These are phyloP conservation scores for Actinomortierella wolfii DNA, from an alignment of 371 early-diverging fungal genomes.

Conservation along the genomic window DNA sequence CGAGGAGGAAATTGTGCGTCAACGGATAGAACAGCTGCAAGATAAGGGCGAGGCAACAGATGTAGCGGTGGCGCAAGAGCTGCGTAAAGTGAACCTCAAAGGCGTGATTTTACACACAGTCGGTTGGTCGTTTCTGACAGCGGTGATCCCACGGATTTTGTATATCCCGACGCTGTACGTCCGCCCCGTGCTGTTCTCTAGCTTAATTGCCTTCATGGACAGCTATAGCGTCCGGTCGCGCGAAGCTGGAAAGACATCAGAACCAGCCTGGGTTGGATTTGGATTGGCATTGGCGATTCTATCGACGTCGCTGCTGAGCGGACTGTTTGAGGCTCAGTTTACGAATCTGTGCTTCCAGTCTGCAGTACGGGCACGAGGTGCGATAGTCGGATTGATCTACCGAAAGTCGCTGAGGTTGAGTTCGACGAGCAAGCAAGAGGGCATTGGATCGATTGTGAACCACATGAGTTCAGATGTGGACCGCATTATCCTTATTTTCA, in stretches of 20 bases:
- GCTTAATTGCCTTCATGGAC: conserved; percentile 70
- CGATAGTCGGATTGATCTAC: conserved; percentile 83
- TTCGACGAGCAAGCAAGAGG: conserved; percentile 76
- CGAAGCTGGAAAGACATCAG: conserved; percentile 26
- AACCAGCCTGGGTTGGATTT: conserved; percentile 62
- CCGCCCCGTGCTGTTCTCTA: conserved; percentile 76
- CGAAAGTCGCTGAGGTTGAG: conserved; percentile 82
- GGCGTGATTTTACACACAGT: conserved; percentile 63
- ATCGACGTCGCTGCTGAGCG: conserved; percentile 3
- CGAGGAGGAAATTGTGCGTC: conserved; percentile 18
- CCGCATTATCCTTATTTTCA: conserved; percentile 62
- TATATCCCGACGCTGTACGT: conserved; percentile 74
- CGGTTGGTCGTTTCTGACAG: conserved; percentile 25
- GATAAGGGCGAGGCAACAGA: neutral
- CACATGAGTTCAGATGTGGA: conserved; percentile 89
- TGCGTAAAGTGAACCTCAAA: conserved; percentile 19
- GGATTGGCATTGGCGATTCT: conserved; percentile 50
- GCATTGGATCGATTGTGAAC: conserved; percentile 77
- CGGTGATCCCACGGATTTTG: conserved; percentile 39
- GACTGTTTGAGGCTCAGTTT: conserved; percentile 33
- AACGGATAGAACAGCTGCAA: conserved; percentile 53
- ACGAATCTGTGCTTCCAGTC: conserved; percentile 19
- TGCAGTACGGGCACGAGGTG: conserved; percentile 56
- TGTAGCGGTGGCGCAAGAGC: conserved; percentile 7
- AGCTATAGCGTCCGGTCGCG: conserved; percentile 41